Conservation (phyloP, 2,329 filamentous ascomycete species). For the Alternaria sp. region DNA sequence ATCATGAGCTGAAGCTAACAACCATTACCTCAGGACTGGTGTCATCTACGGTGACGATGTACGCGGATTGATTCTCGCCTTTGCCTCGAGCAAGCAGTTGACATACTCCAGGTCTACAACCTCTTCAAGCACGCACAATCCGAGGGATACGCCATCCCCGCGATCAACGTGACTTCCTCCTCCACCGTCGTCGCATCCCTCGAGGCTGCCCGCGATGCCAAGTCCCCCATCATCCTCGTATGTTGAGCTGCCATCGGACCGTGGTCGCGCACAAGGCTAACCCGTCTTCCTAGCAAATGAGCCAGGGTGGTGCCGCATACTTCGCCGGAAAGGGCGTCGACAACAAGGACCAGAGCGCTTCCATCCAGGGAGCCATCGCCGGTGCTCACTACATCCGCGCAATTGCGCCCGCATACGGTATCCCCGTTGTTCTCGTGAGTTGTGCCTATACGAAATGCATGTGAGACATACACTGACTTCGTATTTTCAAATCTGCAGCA, state of each 20-base stretch:
- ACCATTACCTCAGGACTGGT: conserved; percentile 10
- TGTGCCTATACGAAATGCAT: too few relatives aligned
- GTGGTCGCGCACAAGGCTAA: conserved; percentile 25
- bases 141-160: conserved; percentile 63
- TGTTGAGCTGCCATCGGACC: conserved; percentile 22
- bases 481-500: conserved; percentile 5
- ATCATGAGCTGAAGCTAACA: conserved; percentile 14
- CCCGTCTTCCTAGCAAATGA: conserved; percentile 68
- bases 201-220: conserved; percentile 92
- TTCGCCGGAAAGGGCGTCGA: conserved; percentile 70
- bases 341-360: conserved; percentile 76
- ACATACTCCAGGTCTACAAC: conserved; percentile 6
- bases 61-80: conserved; percentile 69
- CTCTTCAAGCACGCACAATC: conserved; percentile 76
- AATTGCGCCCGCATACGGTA: conserved; percentile 83
- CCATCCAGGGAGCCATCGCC: conserved; percentile 85
- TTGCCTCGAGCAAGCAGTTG: background rate
- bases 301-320: conserved; percentile 75
- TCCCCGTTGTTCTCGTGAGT: conserved; percentile 72
- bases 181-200: conserved; percentile 81
- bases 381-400: conserved; percentile 88
- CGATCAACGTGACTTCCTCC: conserved; percentile 75
- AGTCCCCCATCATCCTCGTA: conserved; percentile 73
- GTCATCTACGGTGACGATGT: conserved; percentile 72
- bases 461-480: too few relatives aligned